Conservation (phyloP, 2,329 filamentous ascomycete genomes). For the Cordyceps militaris region DNA sequence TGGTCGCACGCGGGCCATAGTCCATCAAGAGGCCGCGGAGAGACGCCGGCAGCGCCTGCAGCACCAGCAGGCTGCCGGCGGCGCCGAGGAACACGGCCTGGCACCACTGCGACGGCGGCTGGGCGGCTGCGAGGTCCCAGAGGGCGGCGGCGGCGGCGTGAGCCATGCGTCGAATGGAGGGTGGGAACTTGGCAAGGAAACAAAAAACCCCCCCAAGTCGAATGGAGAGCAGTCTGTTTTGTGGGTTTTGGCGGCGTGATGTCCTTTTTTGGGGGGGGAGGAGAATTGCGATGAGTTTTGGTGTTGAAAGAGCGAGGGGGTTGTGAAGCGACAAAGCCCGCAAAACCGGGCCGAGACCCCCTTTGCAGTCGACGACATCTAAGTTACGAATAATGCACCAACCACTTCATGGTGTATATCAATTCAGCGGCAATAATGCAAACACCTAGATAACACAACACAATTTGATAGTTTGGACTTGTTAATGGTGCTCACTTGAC, state of each 20-base stretch:
- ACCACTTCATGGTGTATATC: neutral
- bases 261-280: no score
- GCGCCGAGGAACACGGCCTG: constrained; percentile 42
- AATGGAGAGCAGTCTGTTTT: no score
- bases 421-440: no score
- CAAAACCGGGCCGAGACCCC: neutral
- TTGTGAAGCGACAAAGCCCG: no score
- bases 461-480: no score
- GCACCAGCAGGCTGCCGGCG: constrained; percentile 31
- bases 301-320: no score
- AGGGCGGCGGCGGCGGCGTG: neutral
- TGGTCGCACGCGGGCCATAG: constrained; percentile 41
- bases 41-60: constrained; percentile 38
- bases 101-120: constrained; percentile 29
- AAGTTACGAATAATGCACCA: neutral
- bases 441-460: no score
- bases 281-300: no score
- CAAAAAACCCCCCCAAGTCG: no score
- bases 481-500: neutral
- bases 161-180: neutral
- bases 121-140: neutral
- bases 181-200: no score
- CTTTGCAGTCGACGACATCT: neutral
- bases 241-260: no score
- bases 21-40: constrained; percentile 38